Percentiles rank a stretch among this genome's conserved stretches.
phyloP scores from a whole-genome alignment of 2,329 filamentous ascomycete genomes.

The Endoconidiophora polonica region DNA sequence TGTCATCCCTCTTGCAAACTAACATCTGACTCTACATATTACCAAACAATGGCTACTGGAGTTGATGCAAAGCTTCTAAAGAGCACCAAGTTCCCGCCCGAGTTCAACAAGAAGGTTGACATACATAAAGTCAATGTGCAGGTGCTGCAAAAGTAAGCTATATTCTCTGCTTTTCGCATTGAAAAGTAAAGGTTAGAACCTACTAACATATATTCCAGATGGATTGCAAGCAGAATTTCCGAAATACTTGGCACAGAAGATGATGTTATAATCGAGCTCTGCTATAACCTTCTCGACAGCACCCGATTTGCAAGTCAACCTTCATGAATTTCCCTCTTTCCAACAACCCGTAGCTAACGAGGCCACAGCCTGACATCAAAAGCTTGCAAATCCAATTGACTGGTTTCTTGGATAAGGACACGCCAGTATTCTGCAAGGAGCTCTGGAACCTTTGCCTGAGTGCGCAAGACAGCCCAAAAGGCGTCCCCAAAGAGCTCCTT shows the following conservation, averaged over 20 bases:
- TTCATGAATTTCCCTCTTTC: not conserved
- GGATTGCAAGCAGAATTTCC: constrained; percentile 79
- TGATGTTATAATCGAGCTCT: constrained; percentile 85
- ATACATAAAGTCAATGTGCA: constrained; percentile 94
- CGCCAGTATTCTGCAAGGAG: constrained; percentile 76
- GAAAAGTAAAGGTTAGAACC: not conserved
- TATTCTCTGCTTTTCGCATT: not conserved
- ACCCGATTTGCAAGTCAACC: constrained; percentile 49
- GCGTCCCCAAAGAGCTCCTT: constrained; percentile 82
- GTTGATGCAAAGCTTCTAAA: constrained; percentile 81
- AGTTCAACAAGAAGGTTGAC: constrained; percentile 92
- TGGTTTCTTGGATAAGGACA: constrained; percentile 89
- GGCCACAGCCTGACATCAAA: constrained; percentile 75
- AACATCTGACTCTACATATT: not conserved
- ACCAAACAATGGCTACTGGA: constrained; percentile 53
- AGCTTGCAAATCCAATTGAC: constrained; percentile 85
- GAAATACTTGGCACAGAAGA: constrained; percentile 85
- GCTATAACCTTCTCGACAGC: constrained; percentile 54
- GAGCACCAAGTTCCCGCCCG: constrained; percentile 81
- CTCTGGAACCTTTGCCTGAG: constrained; percentile 85
- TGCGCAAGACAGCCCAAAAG: constrained; percentile 73
- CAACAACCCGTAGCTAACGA: not conserved
- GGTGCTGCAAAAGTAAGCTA: constrained; percentile 83
- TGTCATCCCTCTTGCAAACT: not conserved
- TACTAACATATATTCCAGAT: constrained; percentile 35